Evolutionary conservation across 331 rosid genomes (phyloP).

Genomic region (Pyrus hybrid): DNA sequence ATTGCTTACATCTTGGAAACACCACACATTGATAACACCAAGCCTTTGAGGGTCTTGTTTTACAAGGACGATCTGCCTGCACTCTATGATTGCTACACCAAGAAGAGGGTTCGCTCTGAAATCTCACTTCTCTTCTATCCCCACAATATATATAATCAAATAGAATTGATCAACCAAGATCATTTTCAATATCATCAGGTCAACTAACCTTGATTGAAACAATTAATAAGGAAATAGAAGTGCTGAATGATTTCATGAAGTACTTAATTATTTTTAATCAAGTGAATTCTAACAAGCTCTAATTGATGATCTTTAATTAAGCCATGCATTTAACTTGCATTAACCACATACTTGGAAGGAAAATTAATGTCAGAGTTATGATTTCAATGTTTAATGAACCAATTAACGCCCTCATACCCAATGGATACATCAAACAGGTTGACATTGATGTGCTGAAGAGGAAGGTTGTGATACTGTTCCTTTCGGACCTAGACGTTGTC

Average conservation of each 20-base stretch:
- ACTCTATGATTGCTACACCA: slow-evolving; percentile 40
- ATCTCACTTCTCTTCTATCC: neutral
- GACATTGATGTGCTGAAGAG: slow-evolving; percentile 38
- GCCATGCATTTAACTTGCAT: neutral
- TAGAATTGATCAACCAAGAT: neutral
- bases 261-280: neutral
- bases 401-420: neutral
- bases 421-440: slow-evolving; percentile 23
- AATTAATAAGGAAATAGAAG: neutral
- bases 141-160: neutral
- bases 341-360: neutral
- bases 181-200: slow-evolving; percentile 1
- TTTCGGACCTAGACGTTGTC: slow-evolving; percentile 36
- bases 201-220: neutral
- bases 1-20: slow-evolving; percentile 21
- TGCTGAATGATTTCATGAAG: neutral
- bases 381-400: neutral
- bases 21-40: slow-evolving; percentile 38
- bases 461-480: slow-evolving; percentile 44
- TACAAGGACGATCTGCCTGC: slow-evolving; percentile 37
- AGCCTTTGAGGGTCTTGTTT: slow-evolving; percentile 36
- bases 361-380: neutral
- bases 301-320: neutral
- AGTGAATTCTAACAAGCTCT: neutral
- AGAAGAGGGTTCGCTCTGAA: slow-evolving; percentile 37